Evolutionary conservation across 179 eudicot genomes (phyloP), one percentile per base, ranked within the genome.

Genomic region (Actinidia arguta): DNA sequence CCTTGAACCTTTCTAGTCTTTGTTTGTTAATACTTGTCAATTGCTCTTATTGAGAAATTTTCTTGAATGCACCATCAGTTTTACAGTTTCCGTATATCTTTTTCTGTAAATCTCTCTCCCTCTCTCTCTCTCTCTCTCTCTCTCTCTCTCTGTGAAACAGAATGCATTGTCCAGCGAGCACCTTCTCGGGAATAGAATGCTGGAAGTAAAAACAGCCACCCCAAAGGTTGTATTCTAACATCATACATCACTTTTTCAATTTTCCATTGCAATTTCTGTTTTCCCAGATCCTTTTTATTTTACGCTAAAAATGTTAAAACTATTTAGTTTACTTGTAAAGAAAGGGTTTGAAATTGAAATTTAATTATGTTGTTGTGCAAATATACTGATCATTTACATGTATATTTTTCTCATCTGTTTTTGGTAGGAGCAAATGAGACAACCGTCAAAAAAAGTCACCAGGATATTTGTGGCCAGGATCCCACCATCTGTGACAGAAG

Each of bases 391-490:
- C 14, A 51, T n/a, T 81, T 25, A 72, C 74, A 16, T 50, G 51
- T 20, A 22, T 51, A 24, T 51, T 67, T n/a, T 72, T 42, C 52
- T 36, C 4, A 13, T 51, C 62, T 68, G 22, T 7, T 59, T 51
- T 79, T 84, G 79, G 46, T 88, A 97, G 99, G 98, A 97, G 89
- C 98, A 95, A 88, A 92, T 92, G 97, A 90, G 91, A 80, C 82
- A 93, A 73, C 88, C 99, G 14, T 79, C 99, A 17, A 97, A 90
- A 87, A 97, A 97, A 86, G 93, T 92, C 68, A 97, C 98, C 58
- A 89, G 98, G 87, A 97, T 97, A 71, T 97, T 97, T 93, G 99
- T 97, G 54, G 99, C 99, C 48, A 88, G 98, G 86, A 94, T 97
- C 56, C 90, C 97, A 18, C 96, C 92, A 24, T 89, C 98, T 82